Evolutionary conservation across 2,329 filamentous ascomycete species (phyloP), one percentile per base, ranked within the genome.

Genomic region (Fusarium fracticaudum): DNA sequence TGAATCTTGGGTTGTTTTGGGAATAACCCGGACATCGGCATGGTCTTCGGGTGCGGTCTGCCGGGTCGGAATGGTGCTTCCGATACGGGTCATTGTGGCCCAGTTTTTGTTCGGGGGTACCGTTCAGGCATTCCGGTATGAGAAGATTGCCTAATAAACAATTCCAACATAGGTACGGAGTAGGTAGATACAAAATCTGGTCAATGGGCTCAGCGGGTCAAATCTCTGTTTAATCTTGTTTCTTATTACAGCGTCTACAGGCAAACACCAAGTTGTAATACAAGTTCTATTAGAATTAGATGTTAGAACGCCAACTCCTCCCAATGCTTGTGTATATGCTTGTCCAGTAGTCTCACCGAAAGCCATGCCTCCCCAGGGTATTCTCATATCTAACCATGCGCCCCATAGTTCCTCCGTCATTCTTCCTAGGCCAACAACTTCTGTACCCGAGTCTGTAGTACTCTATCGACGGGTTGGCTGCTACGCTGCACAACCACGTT

Each of bases 401-500:
- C 26, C 70, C 37, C 43, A 50, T 35, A 43, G 17, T 38, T 37
- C 53, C 29, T 50, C 18, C 10, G 11, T n/a, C n/a, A 38, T 57
- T 29, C 31, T 37, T 20, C 26, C 77, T 61, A 81, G 31, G 67
- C 72, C 69, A 83, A 50, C 37, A 84, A 67, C 75, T 78, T 81
- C 65, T 81, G 78, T 22, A 84, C 83, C 43, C 82, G 79, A 65
- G 81, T 82, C n/a, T 79, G 76, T 60, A 85, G 80, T 14, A 82
- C 77, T 24, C 81, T 71, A 51, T 83, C 81, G 20, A 83, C 77
- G 3, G 84, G 84, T 71, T 85, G 84, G n/a, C 73, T 73, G 41
- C 82, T 83, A 37, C 83, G 81, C 79, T 88, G 84, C n/a, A 90
- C 82, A 8, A 91, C 87, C 12, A 91, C 87, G 64, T 89, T 89